Evolutionary conservation across 2,329 filamentous ascomycete species (phyloP).

Genomic region (Raffaelea arxii): DNA sequence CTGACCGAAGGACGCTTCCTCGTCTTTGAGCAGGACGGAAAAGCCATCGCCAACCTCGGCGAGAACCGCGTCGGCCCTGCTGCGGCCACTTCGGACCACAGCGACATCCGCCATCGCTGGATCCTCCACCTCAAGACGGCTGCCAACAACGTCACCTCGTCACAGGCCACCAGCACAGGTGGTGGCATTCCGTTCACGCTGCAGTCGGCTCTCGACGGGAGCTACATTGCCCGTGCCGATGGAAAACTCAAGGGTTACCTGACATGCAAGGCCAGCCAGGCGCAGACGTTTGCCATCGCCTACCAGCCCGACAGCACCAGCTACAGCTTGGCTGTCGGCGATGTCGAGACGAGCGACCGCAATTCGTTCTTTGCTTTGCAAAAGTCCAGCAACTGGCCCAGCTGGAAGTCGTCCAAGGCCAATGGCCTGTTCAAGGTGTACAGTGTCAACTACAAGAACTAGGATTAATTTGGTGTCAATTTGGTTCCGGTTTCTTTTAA

Average conservation of each 20-base stretch:
- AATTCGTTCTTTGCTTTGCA: background rate
- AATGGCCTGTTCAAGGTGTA: background rate
- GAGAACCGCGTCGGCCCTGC: constrained; percentile 12
- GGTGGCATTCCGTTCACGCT: background rate
- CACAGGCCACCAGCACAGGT: constrained; percentile 7
- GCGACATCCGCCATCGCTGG: constrained; percentile 33
- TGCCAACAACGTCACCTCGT: background rate
- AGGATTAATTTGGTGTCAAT: no score
- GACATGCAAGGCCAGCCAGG: background rate
- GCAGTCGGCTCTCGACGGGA: constrained; percentile 8
- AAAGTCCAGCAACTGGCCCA: background rate
- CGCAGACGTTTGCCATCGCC: constrained; percentile 5
- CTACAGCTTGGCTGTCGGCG: constrained; percentile 1
- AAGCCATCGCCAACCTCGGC: constrained; percentile 28
- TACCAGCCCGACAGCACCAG: constrained; percentile 1
- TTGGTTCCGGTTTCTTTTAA: no score
- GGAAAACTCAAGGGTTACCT: background rate
- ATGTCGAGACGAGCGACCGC: background rate
- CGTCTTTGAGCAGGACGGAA: constrained; percentile 32
- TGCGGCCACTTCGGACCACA: constrained; percentile 23
- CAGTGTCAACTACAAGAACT: background rate
- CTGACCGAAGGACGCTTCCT: constrained; percentile 47
- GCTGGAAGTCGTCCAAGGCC: background rate
- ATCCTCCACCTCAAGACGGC: constrained; percentile 28
- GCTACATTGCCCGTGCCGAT: constrained; percentile 6